phyloP scores from a whole-genome alignment of 805 yeast genomes.

The Diddensiella transvaalensis region DNA sequence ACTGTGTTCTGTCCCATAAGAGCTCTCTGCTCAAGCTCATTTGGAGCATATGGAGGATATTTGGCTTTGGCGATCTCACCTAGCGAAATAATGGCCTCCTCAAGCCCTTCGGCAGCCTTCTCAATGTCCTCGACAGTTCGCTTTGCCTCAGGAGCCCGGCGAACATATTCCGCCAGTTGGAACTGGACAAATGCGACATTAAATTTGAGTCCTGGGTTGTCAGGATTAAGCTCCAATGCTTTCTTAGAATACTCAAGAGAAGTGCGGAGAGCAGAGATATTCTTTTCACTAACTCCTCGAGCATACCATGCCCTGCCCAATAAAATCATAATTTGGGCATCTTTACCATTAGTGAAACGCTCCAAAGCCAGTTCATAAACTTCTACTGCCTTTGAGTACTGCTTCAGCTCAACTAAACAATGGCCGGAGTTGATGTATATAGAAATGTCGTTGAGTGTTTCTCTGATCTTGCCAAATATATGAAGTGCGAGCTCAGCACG shows the following conservation, averaged over 20 bases:
- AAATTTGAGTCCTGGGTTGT: constrained; percentile 53
- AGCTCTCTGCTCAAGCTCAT: constrained; percentile 83
- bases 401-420: constrained; percentile 76
- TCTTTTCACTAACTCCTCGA: constrained; percentile 68
- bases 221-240: constrained; percentile 46
- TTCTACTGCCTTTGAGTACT: constrained; percentile 82
- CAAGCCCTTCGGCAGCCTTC: constrained; percentile 51
- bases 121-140: constrained; percentile 63
- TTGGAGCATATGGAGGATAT: constrained; percentile 72
- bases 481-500: constrained; percentile 69
- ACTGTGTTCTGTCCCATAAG: constrained; percentile 76
- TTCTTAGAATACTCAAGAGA: constrained; percentile 60
- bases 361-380: constrained; percentile 74
- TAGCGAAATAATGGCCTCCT: constrained; percentile 57
- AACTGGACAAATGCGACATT: constrained; percentile 81
- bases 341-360: constrained; percentile 57
- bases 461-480: constrained; percentile 83
- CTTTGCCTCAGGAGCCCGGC: constrained; percentile 55
- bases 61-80: constrained; percentile 55
- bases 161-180: constrained; percentile 79
- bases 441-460: constrained; percentile 79
- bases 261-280: constrained; percentile 52
- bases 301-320: constrained; percentile 87
- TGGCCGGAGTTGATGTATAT: constrained; percentile 86
- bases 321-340: constrained; percentile 62